A percentile compares a stretch with the other conserved stretches of the same genome.
Conservation (phyloP, 805 yeast species). For the Suhomyces xylopsoci region DNA sequence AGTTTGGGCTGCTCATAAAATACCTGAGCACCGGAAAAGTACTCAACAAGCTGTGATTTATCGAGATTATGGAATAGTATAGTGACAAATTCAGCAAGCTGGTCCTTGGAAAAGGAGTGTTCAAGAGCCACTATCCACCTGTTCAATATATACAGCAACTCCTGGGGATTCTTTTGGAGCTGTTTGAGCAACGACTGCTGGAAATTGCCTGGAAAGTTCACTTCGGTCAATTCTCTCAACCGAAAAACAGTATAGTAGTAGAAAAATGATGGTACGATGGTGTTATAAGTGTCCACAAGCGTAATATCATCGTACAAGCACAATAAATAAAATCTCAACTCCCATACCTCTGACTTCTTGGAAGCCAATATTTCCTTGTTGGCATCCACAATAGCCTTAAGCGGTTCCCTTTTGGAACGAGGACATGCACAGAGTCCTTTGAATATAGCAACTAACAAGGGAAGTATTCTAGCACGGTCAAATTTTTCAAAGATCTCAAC, state of each 20-base stretch:
- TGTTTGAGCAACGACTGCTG: slow-evolving; percentile 13
- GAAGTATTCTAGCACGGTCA: slow-evolving; percentile 5
- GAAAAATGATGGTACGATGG: slow-evolving; percentile 8
- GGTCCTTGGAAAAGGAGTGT: slow-evolving; percentile 24
- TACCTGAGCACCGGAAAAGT: slow-evolving; percentile 26
- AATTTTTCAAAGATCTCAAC: slow-evolving; percentile 2
- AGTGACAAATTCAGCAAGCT: slow-evolving; percentile 25
- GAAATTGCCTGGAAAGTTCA: background rate
- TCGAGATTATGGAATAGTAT: slow-evolving; percentile 19
- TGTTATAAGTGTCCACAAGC: background rate
- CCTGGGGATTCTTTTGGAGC: slow-evolving; percentile 3
- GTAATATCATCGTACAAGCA: slow-evolving; percentile 26
- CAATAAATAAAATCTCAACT: slow-evolving; percentile 44
- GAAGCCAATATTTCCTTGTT: background rate
- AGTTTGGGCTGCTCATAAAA: slow-evolving; percentile 49
- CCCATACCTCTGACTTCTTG: slow-evolving; percentile 36
- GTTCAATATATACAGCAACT: slow-evolving; percentile 21
- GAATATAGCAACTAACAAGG: slow-evolving; percentile 20
- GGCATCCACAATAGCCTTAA: slow-evolving; percentile 2
- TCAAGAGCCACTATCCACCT: slow-evolving; percentile 58
- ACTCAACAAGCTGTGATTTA: slow-evolving; percentile 3
- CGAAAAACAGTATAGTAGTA: slow-evolving; percentile 46
- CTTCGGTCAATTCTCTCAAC: slow-evolving; percentile 41
- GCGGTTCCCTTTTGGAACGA: slow-evolving; percentile 15
- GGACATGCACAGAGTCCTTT: slow-evolving; percentile 41